Conservation (phyloP, 1,284 basidiomycete genomes). For the Ustilago cynodontis region DNA sequence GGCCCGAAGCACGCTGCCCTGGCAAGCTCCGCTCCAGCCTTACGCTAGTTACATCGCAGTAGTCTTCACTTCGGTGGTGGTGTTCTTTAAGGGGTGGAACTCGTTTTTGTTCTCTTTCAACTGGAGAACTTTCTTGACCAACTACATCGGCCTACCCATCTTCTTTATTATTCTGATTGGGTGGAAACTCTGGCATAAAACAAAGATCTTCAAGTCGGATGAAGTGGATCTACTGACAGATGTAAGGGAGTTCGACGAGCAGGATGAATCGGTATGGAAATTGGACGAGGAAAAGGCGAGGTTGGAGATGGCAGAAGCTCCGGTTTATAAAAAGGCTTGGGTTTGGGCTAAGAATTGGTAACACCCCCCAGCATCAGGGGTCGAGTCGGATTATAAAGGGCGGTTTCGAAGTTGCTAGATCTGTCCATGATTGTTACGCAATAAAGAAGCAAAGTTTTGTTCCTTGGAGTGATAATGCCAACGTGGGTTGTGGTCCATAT, state of each 20-base stretch:
- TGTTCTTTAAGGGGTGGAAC: conserved; percentile 75
- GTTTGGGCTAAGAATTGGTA: conserved; percentile 55
- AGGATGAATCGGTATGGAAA: conserved; percentile 43
- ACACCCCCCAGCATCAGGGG: too few species aligned
- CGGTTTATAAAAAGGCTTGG: conserved; percentile 39
- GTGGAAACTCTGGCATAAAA: conserved; percentile 58
- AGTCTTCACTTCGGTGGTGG: conserved; percentile 75
- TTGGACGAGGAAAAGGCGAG: conserved; percentile 44
- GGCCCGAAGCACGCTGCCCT: conserved; percentile 77
- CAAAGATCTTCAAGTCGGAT: conserved; percentile 38
- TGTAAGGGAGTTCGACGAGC: conserved; percentile 51
- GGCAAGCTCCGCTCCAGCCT: conserved; percentile 52
- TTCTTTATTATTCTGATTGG: conserved; percentile 58
- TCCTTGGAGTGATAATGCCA: too few species aligned
- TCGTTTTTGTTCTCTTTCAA: conserved; percentile 80
- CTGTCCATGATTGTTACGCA: too few species aligned
- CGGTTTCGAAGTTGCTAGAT: not conserved
- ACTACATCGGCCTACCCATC: conserved; percentile 63
- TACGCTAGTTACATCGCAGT: conserved; percentile 75
- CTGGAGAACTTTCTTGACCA: conserved; percentile 76
- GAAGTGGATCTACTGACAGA: conserved; percentile 63
- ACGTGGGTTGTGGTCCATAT: too few species aligned
- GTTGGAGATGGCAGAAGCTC: conserved; percentile 14
- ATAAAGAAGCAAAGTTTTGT: too few species aligned
- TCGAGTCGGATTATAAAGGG: too few species aligned